Conservation (phyloP, 257 asterid species). For the Nicotiana otophora region DNA sequence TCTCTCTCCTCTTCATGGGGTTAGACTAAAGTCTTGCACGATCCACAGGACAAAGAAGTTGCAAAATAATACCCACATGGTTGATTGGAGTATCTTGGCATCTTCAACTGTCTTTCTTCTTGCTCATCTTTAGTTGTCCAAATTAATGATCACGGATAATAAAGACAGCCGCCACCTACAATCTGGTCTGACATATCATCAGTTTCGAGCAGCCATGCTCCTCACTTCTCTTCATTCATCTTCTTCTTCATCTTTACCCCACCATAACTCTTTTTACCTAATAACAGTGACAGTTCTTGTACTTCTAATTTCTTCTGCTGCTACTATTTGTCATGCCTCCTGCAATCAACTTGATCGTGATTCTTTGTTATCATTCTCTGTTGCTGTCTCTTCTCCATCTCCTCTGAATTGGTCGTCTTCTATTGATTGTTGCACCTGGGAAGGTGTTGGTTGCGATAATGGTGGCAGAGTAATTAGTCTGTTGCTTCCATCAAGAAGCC, state of each 20-base stretch:
- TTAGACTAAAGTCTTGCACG: constrained; percentile 44
- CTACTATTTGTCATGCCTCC: constrained; percentile 34
- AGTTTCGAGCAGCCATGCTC: constrained; percentile 48
- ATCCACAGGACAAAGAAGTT: constrained; percentile 31
- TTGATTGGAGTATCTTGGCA: constrained; percentile 35
- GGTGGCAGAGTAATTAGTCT: constrained; percentile 46
- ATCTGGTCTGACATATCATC: constrained; percentile 20
- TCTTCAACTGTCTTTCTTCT: constrained; percentile 35
- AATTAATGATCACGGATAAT: constrained; percentile 37
- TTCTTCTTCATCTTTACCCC: not conserved
- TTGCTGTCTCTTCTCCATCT: constrained; percentile 29
- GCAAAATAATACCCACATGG: constrained; percentile 37
- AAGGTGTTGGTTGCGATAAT: constrained; percentile 68
- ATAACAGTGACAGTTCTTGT: constrained; percentile 18
- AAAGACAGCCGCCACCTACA: constrained; percentile 24
- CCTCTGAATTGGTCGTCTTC: constrained; percentile 59
- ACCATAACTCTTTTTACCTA: constrained; percentile 10
- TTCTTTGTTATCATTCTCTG: constrained; percentile 44
- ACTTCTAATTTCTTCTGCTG: constrained; percentile 18
- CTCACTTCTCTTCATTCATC: constrained; percentile 21
- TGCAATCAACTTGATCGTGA: constrained; percentile 49
- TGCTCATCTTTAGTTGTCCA: constrained; percentile 16
- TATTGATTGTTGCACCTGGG: constrained; percentile 80
- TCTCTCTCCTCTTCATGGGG: constrained; percentile 15
- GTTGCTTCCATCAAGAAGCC: constrained; percentile 61